Evolutionary conservation across 768 basidiomycete species (phyloP).

Genomic region (Boletales sp.): DNA sequence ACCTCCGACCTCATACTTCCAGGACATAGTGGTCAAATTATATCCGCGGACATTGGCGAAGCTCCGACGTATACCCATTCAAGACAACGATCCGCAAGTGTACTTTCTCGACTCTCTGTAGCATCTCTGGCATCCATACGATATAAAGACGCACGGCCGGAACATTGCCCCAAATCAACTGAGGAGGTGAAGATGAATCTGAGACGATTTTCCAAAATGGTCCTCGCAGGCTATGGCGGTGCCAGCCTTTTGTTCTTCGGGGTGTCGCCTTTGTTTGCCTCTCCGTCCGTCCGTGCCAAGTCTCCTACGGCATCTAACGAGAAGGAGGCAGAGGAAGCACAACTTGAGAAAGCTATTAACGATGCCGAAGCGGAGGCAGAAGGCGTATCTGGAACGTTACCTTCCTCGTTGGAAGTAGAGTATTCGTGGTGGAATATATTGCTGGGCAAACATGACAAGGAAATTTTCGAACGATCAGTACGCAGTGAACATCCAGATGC

Average conservation of each 20-base stretch:
- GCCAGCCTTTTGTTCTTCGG: constrained; percentile 81
- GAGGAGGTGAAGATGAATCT: constrained; percentile 63
- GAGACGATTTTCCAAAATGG: constrained; percentile 79
- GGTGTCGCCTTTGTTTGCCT: constrained; percentile 38
- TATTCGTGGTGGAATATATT: constrained; percentile 87
- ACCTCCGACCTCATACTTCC: constrained; percentile 72
- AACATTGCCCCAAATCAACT: constrained; percentile 29
- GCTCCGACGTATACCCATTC: constrained; percentile 33
- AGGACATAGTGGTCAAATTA: constrained; percentile 64
- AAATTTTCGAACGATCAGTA: constrained; percentile 72
- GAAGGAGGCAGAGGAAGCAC: constrained; percentile 55
- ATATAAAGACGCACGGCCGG: constrained; percentile 22
- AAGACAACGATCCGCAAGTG: constrained; percentile 28
- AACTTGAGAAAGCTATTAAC: constrained; percentile 62
- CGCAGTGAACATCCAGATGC: constrained; percentile 18
- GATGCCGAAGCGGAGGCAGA: constrained; percentile 67
- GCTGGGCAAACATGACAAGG: constrained; percentile 75
- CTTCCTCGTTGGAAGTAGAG: constrained; percentile 23
- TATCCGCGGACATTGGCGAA: constrained; percentile 80
- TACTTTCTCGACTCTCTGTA: constrained; percentile 23
- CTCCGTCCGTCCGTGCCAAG: constrained; percentile 22
- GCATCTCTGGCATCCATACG: constrained; percentile 26
- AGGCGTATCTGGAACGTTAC: constrained; percentile 30
- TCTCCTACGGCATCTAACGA: constrained; percentile 32
- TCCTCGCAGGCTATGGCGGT: constrained; percentile 82